phyloP scores from a whole-genome alignment of 2,329 filamentous ascomycete species.

The Colletotrichum sp. region DNA sequence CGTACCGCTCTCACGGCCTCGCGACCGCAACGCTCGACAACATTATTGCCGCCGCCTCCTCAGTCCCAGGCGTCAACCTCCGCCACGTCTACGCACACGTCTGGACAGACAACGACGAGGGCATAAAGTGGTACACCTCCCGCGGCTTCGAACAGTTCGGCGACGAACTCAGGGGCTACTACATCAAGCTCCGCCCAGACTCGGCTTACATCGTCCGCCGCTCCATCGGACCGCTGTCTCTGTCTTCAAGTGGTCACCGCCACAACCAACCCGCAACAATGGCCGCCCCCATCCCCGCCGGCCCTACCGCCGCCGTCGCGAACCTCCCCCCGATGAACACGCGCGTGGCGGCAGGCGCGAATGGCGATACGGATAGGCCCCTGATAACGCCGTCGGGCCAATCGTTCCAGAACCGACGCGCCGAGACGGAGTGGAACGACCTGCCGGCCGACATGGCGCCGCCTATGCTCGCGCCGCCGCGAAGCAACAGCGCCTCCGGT shows the following conservation, averaged over 20 bases:
- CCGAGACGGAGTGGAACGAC: constrained; percentile 71
- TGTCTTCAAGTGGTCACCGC: not conserved
- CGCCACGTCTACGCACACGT: constrained; percentile 66
- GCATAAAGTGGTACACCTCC: constrained; percentile 64
- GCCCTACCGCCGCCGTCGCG: constrained; percentile 34
- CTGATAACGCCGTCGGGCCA: constrained; percentile 31
- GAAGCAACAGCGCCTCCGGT: constrained; percentile 36
- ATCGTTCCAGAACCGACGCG: constrained; percentile 65
- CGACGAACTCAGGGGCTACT: constrained; percentile 61
- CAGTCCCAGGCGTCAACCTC: constrained; percentile 41
- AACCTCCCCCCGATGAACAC: constrained; percentile 30
- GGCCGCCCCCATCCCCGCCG: constrained; percentile 12
- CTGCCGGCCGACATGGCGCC: constrained; percentile 62
- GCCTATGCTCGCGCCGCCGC: constrained; percentile 26
- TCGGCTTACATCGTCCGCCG: constrained; percentile 66
- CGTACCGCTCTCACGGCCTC: constrained; percentile 66
- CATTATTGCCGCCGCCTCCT: constrained; percentile 46
- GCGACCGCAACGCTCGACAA: constrained; percentile 62
- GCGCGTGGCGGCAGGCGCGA: constrained; percentile 18
- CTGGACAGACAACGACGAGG: constrained; percentile 71
- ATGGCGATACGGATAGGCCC: not conserved
- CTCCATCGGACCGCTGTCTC: constrained; percentile 36
- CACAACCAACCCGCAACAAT: not conserved
- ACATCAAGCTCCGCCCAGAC: constrained; percentile 65
- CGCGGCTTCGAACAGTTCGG: constrained; percentile 60